phyloP scores from a whole-genome alignment of 1,284 basidiomycete species.

The Cerioporus squamosus region DNA sequence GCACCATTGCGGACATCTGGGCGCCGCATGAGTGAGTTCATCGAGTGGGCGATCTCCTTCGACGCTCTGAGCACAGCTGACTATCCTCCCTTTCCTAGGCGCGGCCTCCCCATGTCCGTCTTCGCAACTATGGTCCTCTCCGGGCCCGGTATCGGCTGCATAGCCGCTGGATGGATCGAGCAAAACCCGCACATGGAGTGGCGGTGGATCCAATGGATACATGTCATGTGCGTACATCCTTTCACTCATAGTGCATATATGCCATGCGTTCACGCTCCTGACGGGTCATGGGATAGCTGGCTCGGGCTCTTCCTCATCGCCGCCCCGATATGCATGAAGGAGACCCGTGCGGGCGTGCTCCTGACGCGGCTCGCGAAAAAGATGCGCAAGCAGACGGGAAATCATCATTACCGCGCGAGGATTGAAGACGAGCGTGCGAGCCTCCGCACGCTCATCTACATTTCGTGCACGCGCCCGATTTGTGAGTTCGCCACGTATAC shows the following conservation, averaged over 20 bases:
- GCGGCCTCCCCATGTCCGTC: constrained; percentile 74
- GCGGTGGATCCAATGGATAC: constrained; percentile 87
- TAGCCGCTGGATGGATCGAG: constrained; percentile 74
- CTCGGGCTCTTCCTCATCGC: constrained; percentile 48
- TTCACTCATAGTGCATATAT: not conserved
- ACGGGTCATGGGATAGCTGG: constrained; percentile 37
- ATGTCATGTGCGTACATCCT: constrained; percentile 63
- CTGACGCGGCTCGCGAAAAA: constrained; percentile 62
- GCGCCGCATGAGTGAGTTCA: constrained; percentile 52
- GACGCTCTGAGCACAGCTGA: not conserved
- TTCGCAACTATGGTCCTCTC: constrained; percentile 64
- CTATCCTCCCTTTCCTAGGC: constrained; percentile 40
- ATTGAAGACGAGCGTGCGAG: constrained; percentile 66
- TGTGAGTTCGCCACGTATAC: constrained; percentile 43
- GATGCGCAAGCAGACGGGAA: constrained; percentile 64
- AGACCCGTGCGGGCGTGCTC: constrained; percentile 69
- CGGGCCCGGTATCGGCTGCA: constrained; percentile 67
- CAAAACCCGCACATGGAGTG: constrained; percentile 63
- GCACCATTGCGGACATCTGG: constrained; percentile 79
- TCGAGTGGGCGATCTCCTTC: not conserved
- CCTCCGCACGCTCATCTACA: constrained; percentile 59
- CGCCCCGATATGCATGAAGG: constrained; percentile 55
- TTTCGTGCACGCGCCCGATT: constrained; percentile 71
- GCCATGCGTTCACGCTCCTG: constrained; percentile 4
- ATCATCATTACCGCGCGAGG: constrained; percentile 61